phyloP scores from a whole-genome alignment of 768 basidiomycete species.

The Mycena crocata region DNA sequence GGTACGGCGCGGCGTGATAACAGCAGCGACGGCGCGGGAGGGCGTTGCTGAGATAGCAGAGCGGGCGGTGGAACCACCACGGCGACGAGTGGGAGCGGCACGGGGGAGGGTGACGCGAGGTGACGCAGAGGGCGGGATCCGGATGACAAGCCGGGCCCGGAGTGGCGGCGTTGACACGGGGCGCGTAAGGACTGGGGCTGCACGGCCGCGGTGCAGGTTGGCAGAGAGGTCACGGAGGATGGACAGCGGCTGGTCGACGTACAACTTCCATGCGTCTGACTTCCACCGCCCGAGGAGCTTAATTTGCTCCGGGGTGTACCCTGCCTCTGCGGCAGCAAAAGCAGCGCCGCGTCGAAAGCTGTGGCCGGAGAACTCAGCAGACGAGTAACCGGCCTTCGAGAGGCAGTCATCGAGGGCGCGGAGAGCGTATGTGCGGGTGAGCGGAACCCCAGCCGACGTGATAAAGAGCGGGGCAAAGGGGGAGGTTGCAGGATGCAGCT shows the following conservation, averaged over 20 bases:
- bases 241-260: neutral
- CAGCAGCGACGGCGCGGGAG: no score
- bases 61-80: no score
- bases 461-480: neutral
- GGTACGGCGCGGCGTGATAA: no score
- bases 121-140: neutral
- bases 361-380: neutral
- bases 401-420: constrained; percentile 7
- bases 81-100: no score
- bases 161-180: neutral
- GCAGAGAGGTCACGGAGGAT: neutral
- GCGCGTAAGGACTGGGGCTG: neutral
- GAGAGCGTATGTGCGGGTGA: neutral
- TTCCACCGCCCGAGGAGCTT: constrained; percentile 2
- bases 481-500: neutral
- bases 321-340: neutral
- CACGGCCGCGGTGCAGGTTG: neutral
- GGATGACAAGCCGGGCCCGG: neutral
- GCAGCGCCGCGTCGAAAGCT: constrained; percentile 5
- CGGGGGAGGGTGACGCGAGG: neutral
- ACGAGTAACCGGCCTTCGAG: neutral
- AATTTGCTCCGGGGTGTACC: neutral
- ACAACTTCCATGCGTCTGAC: neutral
- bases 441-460: neutral
- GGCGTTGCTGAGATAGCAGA: no score